Evolutionary conservation across 371 early-diverging fungal genomes (phyloP), one percentile per base, ranked within the genome.

Genomic region (Mucor circinelloides): DNA sequence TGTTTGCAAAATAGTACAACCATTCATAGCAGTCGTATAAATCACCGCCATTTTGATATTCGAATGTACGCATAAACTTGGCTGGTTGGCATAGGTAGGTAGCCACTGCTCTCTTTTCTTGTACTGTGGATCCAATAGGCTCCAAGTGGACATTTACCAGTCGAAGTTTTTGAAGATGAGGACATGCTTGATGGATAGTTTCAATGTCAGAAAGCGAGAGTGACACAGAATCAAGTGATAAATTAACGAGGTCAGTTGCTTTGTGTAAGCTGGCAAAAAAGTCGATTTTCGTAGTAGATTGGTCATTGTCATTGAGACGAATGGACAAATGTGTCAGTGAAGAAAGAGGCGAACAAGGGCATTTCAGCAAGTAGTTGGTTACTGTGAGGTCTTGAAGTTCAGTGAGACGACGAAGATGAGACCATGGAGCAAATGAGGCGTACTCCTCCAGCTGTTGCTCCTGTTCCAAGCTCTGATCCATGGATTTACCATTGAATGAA

Each of bases 191-290:
- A 54, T 71, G 71, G 15, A 71, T 63, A 2, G 34, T 32, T 36
- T 71, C 71, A 2, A 71, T 46, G 12, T 71, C 71, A 25, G 52
- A 15, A 15, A 66, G 27, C 10, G 63, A 58, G 13, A 71, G 17
- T 6, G 32, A 21, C 2, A 44, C 36, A 2, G 63, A 42, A 25
- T 71, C 63, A 17, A 71, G 36, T 8, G 71, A 61, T 21, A 71
- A 38, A 9, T 30, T 32, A 23, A 38, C n/a, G 9, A 71, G 59
- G 28, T 58, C 21, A 13, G 13, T 25, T 25, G 63, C 60, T 32
- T 63, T 62, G 21, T 48, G 15, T 9, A 71, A 15, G 36, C 32
- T 30, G 27, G 48, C 15, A 30, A 64, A 36, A 23, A 69, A 64
- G 12, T 59, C 46, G 12, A 36, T 3, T 12, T 69, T 69, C 10